A percentile compares a stretch with the other conserved stretches of the same genome.
Evolutionary conservation across 108 stramenopile species (phyloP).

Genomic region (Skeletonema menzelii): DNA sequence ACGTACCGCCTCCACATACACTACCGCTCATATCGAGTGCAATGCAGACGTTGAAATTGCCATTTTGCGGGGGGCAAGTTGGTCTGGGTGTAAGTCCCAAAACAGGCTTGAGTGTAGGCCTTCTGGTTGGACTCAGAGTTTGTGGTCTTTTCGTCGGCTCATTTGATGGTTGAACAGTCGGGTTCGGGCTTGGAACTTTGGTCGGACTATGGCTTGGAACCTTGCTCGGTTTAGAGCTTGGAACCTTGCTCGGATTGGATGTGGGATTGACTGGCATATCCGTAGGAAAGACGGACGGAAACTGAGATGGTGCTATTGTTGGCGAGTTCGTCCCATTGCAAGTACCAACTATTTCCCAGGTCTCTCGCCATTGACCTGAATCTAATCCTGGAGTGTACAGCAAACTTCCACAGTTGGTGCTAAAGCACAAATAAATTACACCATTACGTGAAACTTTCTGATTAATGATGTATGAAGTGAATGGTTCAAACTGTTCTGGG

Average conservation of each 20-base stretch:
- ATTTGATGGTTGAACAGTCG: background rate
- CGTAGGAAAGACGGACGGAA: background rate
- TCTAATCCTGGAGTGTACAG: background rate
- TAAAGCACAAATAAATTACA: background rate
- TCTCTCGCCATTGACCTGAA: background rate
- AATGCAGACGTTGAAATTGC: constrained; percentile 36
- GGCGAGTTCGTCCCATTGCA: background rate
- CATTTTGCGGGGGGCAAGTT: constrained; percentile 14
- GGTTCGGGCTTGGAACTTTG: background rate
- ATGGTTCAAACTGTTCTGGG: background rate
- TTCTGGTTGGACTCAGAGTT: background rate
- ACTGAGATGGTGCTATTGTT: background rate
- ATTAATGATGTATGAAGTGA: background rate
- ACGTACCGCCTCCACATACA: constrained; percentile 28
- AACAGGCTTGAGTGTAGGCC: background rate
- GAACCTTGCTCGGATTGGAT: background rate
- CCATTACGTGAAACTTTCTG: background rate
- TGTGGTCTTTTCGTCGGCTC: background rate
- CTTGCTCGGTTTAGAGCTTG: background rate
- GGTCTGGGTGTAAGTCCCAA: constrained; percentile 2
- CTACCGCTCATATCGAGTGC: constrained; percentile 40
- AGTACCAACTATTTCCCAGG: background rate
- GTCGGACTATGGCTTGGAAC: too few species aligned
- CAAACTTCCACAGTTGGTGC: background rate
- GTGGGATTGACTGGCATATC: background rate